phyloP scores from a whole-genome alignment of 305 asterid species.

The Ajuga reptans region DNA sequence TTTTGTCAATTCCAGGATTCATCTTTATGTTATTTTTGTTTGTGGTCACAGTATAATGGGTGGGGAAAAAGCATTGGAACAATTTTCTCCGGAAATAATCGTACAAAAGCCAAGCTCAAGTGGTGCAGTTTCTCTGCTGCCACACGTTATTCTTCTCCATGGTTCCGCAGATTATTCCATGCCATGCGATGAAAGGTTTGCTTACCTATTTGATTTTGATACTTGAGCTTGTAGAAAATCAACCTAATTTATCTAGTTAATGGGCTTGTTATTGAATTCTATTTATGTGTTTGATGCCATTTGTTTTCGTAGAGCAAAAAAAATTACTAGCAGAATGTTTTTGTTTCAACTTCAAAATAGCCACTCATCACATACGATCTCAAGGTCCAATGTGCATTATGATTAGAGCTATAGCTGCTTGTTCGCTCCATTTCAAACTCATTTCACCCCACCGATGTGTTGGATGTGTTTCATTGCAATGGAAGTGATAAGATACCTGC shows the following conservation, averaged over 20 bases:
- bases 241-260: conserved; percentile 7
- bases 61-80: conserved; percentile 67
- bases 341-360: not conserved
- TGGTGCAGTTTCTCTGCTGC: conserved; percentile 49
- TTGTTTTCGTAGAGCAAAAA: not conserved
- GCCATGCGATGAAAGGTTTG: conserved; percentile 76
- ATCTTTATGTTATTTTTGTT: not conserved
- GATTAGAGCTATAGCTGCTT: not conserved
- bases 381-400: not conserved
- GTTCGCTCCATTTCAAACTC: no score
- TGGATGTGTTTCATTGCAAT: no score
- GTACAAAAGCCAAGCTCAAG: conserved; percentile 39
- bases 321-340: not conserved
- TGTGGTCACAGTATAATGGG: conserved; percentile 73
- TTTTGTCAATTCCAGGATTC: not conserved
- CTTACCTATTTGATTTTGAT: no score
- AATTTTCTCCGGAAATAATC: conserved; percentile 76
- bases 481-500: no score
- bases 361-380: not conserved
- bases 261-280: not conserved
- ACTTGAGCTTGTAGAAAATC: conserved; percentile 8
- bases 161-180: conserved; percentile 79
- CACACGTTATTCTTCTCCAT: conserved; percentile 63
- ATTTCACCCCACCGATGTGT: not conserved
- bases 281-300: no score